A percentile compares a stretch with the other conserved stretches of the same genome.
These are phyloP conservation scores for Heritiera fomes DNA, from an alignment of 345 rosid genomes.

Conservation along the genomic window DNA sequence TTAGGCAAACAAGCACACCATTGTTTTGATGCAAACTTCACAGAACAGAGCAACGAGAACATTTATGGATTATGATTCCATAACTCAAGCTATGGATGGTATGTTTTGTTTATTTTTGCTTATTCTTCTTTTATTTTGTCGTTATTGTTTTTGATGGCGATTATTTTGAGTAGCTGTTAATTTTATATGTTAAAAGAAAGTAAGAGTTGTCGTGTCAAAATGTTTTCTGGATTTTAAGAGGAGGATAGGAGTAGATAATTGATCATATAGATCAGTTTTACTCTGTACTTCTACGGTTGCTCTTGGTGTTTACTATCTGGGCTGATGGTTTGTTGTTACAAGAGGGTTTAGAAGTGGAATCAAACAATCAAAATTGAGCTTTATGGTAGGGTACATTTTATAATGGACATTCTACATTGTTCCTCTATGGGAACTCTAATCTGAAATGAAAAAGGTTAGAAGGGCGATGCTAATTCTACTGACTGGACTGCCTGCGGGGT, in stretches of 20 bases:
- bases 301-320: background rate
- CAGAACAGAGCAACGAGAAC: slow-evolving; percentile 79
- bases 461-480: background rate
- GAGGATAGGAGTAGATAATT: background rate
- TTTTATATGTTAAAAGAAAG: background rate
- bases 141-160: background rate
- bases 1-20: slow-evolving; percentile 91
- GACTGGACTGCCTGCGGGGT: background rate
- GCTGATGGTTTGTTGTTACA: background rate
- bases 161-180: background rate
- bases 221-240: background rate
- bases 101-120: slow-evolving; percentile 5
- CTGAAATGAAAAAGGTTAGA: background rate
- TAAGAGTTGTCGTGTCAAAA: background rate
- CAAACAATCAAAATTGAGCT: background rate
- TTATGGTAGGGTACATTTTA: background rate
- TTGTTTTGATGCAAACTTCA: slow-evolving; percentile 82
- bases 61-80: slow-evolving; percentile 89
- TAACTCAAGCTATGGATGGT: slow-evolving; percentile 96
- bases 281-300: background rate
- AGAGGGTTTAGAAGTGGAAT: background rate
- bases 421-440: background rate
- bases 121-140: background rate
- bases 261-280: background rate
- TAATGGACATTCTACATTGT: background rate